These are phyloP conservation scores for Daedaleopsis nitida DNA, from an alignment of 768 basidiomycete species.

Conservation along the genomic window DNA sequence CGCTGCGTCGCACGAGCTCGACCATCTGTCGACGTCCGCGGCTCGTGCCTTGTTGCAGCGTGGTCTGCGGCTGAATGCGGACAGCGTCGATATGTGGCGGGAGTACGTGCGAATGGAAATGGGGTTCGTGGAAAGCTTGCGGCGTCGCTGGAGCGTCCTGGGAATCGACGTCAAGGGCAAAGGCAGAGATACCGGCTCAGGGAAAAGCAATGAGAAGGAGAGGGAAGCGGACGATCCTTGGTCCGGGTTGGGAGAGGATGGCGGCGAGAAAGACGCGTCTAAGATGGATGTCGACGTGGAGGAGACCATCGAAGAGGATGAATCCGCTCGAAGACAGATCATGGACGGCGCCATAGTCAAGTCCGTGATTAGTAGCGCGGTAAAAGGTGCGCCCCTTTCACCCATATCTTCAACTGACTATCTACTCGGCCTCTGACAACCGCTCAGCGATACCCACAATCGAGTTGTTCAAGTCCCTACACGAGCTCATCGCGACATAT, in stretches of 20 bases:
- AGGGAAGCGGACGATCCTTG: constrained; percentile 16
- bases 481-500: constrained; percentile 43
- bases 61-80: constrained; percentile 76
- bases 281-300: constrained; percentile 27
- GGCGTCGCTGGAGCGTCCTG: constrained; percentile 77
- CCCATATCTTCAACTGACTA: neutral
- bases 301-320: constrained; percentile 47
- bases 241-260: constrained; percentile 9
- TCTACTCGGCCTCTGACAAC: neutral
- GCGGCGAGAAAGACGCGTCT: constrained; percentile 14
- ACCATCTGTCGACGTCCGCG: constrained; percentile 69
- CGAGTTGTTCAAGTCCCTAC: constrained; percentile 44
- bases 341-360: constrained; percentile 81
- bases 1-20: constrained; percentile 81
- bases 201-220: constrained; percentile 33
- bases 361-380: constrained; percentile 74
- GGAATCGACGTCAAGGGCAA: constrained; percentile 50
- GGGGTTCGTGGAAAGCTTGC: constrained; percentile 77
- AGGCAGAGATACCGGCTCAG: constrained; percentile 24
- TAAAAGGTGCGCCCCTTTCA: constrained; percentile 53
- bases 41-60: constrained; percentile 85
- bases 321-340: constrained; percentile 63
- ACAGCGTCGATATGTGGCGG: constrained; percentile 78
- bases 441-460: constrained; percentile 41
- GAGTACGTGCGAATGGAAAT: constrained; percentile 93